A percentile compares a stretch with the other conserved stretches of the same genome.
phyloP scores from a whole-genome alignment of 768 basidiomycete species.

The Mycena pura region DNA sequence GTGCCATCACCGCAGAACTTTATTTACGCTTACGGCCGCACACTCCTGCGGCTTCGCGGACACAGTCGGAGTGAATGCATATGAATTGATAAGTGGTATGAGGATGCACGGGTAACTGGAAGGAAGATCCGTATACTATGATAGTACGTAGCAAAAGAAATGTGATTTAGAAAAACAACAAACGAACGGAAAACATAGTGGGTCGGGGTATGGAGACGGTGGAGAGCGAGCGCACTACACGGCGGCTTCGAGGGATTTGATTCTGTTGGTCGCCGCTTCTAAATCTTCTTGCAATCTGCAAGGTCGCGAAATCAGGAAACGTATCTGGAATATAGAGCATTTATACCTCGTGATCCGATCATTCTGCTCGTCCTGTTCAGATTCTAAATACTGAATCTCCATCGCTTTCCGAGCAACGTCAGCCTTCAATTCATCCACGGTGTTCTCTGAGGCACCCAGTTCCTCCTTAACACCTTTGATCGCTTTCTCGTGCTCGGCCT shows the following conservation, averaged over 20 bases:
- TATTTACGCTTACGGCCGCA: too few species aligned
- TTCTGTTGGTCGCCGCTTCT: constrained; percentile 52
- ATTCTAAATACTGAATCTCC: constrained; percentile 83
- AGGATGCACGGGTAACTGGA: constrained; percentile 21
- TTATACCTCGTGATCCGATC: constrained; percentile 82
- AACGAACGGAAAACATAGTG: constrained; percentile 23
- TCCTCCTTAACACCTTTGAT: constrained; percentile 61
- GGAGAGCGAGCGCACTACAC: constrained; percentile 8
- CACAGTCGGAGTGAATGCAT: constrained; percentile 14
- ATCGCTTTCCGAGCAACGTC: constrained; percentile 74
- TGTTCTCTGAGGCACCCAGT: constrained; percentile 57
- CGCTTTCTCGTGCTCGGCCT: constrained; percentile 69
- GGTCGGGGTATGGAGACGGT: constrained; percentile 9
- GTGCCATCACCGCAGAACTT: too few species aligned
- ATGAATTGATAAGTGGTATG: constrained; percentile 29
- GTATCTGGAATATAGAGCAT: constrained; percentile 28
- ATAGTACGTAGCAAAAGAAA: not conserved
- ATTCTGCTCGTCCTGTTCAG: constrained; percentile 78
- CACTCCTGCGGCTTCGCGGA: too few species aligned
- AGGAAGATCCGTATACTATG: not conserved
- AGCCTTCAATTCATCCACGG: constrained; percentile 60
- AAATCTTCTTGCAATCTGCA: constrained; percentile 74
- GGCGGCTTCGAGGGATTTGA: constrained; percentile 40
- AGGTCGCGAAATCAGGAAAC: constrained; percentile 21
- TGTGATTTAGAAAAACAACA: not conserved